These are phyloP conservation scores for Trichoderma brevicompactum DNA, from an alignment of 2,329 filamentous ascomycete species.

Conservation along the genomic window DNA sequence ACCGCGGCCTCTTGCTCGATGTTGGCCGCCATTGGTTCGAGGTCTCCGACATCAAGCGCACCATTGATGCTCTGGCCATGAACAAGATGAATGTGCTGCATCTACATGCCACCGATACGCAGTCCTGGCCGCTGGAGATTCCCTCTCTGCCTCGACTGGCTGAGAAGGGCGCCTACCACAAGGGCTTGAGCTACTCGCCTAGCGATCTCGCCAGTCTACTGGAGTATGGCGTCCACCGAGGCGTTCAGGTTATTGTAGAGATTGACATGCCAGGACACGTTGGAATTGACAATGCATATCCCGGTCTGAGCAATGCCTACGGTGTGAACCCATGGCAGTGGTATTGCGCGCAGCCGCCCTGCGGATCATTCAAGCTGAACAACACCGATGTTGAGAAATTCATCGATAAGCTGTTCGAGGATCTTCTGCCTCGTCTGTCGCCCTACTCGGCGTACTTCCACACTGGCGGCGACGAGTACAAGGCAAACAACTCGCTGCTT, in stretches of 20 bases:
- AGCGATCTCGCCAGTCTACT: constrained; percentile 69
- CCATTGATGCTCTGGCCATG: constrained; percentile 76
- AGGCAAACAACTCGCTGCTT: constrained; percentile 66
- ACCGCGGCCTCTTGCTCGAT: constrained; percentile 81
- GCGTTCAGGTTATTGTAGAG: constrained; percentile 62
- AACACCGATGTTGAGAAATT: constrained; percentile 71
- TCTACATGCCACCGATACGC: constrained; percentile 79
- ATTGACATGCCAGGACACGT: constrained; percentile 66
- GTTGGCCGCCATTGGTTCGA: constrained; percentile 74
- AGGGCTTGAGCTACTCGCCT: constrained; percentile 68
- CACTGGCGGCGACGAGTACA: constrained; percentile 86
- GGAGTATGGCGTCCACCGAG: constrained; percentile 67
- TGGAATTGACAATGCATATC: constrained; percentile 56
- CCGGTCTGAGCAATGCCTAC: constrained; percentile 61
- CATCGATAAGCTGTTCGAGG: constrained; percentile 71
- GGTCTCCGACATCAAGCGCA: constrained; percentile 69
- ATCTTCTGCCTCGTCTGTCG: constrained; percentile 72
- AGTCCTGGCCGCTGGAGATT: constrained; percentile 85
- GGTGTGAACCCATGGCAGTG: constrained; percentile 59
- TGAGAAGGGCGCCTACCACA: constrained; percentile 72
- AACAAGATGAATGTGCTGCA: constrained; percentile 85
- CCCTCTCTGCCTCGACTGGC: constrained; percentile 72
- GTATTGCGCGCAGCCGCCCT: constrained; percentile 68
- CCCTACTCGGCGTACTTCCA: constrained; percentile 79
- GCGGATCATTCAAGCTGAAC: constrained; percentile 77